These are phyloP conservation scores for Periconia digitata DNA, from an alignment of 2,329 filamentous ascomycete species.

Conservation along the genomic window DNA sequence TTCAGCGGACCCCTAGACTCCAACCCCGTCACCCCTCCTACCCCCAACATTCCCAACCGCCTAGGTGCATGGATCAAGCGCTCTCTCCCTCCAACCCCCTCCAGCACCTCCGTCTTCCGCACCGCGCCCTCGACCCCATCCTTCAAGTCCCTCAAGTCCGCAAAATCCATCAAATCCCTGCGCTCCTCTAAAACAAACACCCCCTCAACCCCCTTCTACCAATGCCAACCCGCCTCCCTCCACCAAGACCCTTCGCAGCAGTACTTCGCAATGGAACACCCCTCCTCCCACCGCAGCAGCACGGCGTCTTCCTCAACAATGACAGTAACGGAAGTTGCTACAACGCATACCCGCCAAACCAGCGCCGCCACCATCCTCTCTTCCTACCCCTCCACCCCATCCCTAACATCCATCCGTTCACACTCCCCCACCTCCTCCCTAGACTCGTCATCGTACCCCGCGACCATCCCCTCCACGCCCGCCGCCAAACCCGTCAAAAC, in stretches of 20 bases:
- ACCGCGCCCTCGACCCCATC: conserved; percentile 6
- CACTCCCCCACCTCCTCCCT: conserved; percentile 6
- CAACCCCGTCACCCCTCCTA: conserved; percentile 39
- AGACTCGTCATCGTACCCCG: conserved; percentile 3
- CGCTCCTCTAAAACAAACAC: conserved; percentile 10
- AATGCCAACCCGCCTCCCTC: conserved; percentile 19
- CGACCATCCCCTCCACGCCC: conserved; percentile 12
- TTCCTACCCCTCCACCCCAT: conserved; percentile 20
- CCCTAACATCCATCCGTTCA: conserved; percentile 13
- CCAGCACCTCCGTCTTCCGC: conserved; percentile 15
- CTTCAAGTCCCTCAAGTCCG: conserved; percentile 7
- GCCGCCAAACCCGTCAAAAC: conserved; percentile 19
- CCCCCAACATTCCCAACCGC: conserved; percentile 25
- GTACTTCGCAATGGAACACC: conserved; percentile 2
- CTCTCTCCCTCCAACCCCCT: conserved; percentile 29
- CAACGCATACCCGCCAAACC: conserved; percentile 28
- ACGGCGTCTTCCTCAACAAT: conserved; percentile 21
- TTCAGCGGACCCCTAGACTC: conserved; percentile 34
- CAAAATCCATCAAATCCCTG: conserved; percentile 9
- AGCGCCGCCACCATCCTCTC: conserved; percentile 34
- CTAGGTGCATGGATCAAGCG: conserved; percentile 40
- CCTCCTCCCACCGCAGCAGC: conserved; percentile 19
- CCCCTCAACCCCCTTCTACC: conserved; percentile 29
- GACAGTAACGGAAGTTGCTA: background rate
- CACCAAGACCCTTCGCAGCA: conserved; percentile 5